phyloP scores from a whole-genome alignment of 1,139 yeast species.

The Nakaseomyces bracarensis region DNA sequence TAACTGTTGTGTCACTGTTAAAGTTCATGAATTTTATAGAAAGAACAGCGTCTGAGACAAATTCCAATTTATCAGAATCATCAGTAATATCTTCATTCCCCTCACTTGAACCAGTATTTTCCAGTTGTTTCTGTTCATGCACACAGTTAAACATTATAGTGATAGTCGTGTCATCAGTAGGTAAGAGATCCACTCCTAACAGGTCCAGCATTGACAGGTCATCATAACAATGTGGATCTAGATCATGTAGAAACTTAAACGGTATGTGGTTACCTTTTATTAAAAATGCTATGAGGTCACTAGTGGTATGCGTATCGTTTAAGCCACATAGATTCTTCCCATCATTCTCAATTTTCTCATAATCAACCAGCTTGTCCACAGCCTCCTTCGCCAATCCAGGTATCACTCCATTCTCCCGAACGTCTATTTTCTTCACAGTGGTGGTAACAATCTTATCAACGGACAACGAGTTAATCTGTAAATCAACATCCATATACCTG shows the following conservation, averaged over 20 bases:
- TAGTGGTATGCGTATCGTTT: slow-evolving; percentile 14
- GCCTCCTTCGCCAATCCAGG: slow-evolving; percentile 11
- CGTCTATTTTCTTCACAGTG: background rate
- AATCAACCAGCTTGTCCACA: slow-evolving; percentile 13
- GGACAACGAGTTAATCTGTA: slow-evolving; percentile 5
- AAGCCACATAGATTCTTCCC: slow-evolving; percentile 16
- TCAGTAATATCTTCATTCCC: slow-evolving; percentile 7
- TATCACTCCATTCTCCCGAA: background rate
- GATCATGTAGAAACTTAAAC: slow-evolving; percentile 8
- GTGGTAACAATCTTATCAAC: slow-evolving; percentile 1
- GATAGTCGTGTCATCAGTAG: slow-evolving; percentile 18
- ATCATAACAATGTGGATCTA: slow-evolving; percentile 11
- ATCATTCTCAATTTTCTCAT: slow-evolving; percentile 12
- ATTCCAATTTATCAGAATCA: slow-evolving; percentile 16
- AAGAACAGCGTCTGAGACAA: slow-evolving; percentile 25
- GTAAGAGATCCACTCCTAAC: slow-evolving; percentile 25
- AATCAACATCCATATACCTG: background rate
- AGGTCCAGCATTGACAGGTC: slow-evolving; percentile 19
- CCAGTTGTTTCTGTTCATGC: slow-evolving; percentile 17
- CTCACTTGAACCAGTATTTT: background rate
- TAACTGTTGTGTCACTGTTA: slow-evolving; percentile 21
- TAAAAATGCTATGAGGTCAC: slow-evolving; percentile 21
- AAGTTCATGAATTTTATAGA: slow-evolving; percentile 21
- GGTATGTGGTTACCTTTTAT: slow-evolving; percentile 20
- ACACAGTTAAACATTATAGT: slow-evolving; percentile 23